Conservation (phyloP, 345 rosid genomes). For the Sisymbrium irio region DNA sequence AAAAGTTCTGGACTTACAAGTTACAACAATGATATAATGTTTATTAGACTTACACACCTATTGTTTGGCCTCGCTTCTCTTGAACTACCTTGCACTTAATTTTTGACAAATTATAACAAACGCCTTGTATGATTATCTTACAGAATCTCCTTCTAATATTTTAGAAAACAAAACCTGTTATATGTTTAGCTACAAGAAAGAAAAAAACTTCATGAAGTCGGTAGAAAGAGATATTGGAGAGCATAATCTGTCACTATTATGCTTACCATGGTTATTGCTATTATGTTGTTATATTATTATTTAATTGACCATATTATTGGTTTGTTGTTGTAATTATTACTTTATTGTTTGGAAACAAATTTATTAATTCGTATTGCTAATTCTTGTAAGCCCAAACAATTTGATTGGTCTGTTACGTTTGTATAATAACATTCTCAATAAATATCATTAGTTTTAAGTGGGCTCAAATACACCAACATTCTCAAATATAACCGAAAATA, state of each 20-base stretch:
- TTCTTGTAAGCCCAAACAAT: not conserved
- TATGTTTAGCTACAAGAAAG: too few relatives aligned
- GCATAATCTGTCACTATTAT: not conserved
- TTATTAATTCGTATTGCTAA: not conserved
- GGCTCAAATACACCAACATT: not conserved
- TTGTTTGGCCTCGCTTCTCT: too few relatives aligned
- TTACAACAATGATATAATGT: too few relatives aligned
- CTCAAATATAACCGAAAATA: not conserved
- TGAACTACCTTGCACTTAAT: too few relatives aligned
- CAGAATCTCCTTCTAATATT: too few relatives aligned
- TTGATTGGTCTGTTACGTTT: not conserved
- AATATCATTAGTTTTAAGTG: conserved; percentile 4
- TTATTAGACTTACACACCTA: too few relatives aligned
- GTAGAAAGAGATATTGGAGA: not conserved
- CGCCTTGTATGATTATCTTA: too few relatives aligned
- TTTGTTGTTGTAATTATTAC: not conserved
- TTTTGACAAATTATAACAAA: too few relatives aligned
- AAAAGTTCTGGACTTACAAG: too few relatives aligned
- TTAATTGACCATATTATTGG: not conserved
- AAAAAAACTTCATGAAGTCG: not conserved
- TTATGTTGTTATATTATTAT: not conserved
- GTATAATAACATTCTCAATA: not conserved
- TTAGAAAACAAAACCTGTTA: too few relatives aligned
- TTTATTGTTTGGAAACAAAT: not conserved
- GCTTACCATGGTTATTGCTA: not conserved